These are phyloP conservation scores for Calonectria multiphialidica DNA, from an alignment of 2,329 filamentous ascomycete species.

Conservation along the genomic window DNA sequence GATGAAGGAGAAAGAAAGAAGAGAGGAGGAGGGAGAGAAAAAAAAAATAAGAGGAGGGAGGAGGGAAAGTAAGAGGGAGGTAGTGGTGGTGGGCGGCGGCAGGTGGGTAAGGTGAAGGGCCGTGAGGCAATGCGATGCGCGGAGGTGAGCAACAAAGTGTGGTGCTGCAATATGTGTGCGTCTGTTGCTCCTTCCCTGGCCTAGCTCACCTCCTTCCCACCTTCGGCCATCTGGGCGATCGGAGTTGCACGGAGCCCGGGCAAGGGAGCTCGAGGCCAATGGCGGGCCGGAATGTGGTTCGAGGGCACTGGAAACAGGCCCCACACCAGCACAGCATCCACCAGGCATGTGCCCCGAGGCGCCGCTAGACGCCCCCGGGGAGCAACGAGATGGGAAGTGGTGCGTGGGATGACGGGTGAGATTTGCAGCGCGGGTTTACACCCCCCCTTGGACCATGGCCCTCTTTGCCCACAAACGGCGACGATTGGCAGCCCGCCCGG, in stretches of 20 bases:
- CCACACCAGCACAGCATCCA: conserved; percentile 11
- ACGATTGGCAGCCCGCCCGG: not conserved
- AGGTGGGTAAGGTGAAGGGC: conserved; percentile 33
- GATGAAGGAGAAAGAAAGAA: conserved; percentile 24
- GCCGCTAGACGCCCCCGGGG: conserved; percentile 6
- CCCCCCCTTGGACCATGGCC: not conserved
- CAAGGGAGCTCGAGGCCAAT: conserved; percentile 34
- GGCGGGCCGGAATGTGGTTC: conserved; percentile 11
- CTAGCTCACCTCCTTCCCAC: conserved; percentile 11
- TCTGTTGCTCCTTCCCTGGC: conserved; percentile 18
- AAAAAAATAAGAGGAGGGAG: conserved; percentile 20
- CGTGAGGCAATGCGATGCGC: conserved; percentile 39
- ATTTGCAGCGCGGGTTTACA: not conserved
- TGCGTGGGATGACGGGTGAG: not conserved
- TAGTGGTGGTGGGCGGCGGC: conserved; percentile 30
- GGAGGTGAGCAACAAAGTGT: conserved; percentile 40
- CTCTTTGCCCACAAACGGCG: not conserved
- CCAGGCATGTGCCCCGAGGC: conserved; percentile 24
- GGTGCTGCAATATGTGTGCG: conserved; percentile 18
- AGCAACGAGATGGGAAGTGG: conserved; percentile 11
- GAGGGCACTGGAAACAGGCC: conserved; percentile 6
- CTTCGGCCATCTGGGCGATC: conserved; percentile 38
- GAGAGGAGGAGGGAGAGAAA: conserved; percentile 14
- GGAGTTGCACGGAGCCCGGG: conserved; percentile 39
- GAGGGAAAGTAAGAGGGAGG: conserved; percentile 25